Conservation (phyloP, 1,284 basidiomycete species). For the Hortiboletus rubellus region DNA sequence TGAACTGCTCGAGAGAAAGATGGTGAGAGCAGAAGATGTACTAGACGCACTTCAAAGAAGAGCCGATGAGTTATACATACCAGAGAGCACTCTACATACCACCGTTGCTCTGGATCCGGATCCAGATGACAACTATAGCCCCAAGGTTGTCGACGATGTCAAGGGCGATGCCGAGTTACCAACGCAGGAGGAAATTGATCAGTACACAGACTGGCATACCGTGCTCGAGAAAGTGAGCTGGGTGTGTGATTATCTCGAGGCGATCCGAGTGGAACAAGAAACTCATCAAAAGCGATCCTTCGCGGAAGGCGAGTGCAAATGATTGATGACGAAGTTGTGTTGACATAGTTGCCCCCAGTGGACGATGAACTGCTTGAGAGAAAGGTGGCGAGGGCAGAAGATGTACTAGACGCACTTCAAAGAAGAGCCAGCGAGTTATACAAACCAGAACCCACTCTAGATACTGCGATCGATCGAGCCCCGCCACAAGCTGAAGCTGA, state of each 20-base stretch:
- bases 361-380: conserved; percentile 29
- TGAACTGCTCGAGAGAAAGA: conserved; percentile 27
- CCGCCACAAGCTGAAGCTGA: not conserved
- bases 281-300: conserved; percentile 27
- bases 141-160: conserved; percentile 10
- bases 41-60: no score
- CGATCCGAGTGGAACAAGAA: conserved; percentile 30
- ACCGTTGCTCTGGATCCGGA: no score
- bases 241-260: conserved; percentile 28
- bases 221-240: conserved; percentile 23
- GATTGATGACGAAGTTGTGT: not conserved
- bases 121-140: no score
- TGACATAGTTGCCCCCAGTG: conserved; percentile 11
- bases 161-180: conserved; percentile 17
- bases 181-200: conserved; percentile 15
- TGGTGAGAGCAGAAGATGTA: conserved; percentile 12
- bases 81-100: no score
- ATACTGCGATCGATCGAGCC: not conserved
- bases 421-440: conserved; percentile 22
- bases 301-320: conserved; percentile 20
- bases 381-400: conserved; percentile 27
- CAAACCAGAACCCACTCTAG: not conserved
- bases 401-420: not conserved
- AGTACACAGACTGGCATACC: conserved; percentile 13
- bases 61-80: no score